A percentile compares a stretch with the other conserved stretches of the same genome.
Conservation (phyloP, 345 rosid genomes). For the Eucalyptus rudis region DNA sequence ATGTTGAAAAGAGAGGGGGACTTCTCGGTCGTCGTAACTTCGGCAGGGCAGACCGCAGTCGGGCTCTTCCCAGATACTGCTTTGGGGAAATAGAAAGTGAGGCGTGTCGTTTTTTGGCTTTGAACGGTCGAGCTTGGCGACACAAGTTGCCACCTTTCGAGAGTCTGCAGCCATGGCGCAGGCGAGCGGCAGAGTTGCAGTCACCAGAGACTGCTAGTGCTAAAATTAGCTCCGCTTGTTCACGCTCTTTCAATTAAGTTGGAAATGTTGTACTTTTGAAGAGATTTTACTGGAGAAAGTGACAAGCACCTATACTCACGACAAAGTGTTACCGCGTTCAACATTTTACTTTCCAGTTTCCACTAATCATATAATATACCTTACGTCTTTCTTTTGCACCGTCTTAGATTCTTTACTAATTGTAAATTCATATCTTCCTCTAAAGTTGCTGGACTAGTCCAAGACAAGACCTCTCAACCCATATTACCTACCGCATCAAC, state of each 20-base stretch:
- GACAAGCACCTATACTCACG: not conserved
- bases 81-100: not conserved
- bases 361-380: not conserved
- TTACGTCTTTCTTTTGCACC: not conserved
- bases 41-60: not conserved
- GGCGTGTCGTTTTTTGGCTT: not conserved
- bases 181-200: too few relatives aligned
- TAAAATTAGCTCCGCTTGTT: not conserved
- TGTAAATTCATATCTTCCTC: not conserved
- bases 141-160: not conserved
- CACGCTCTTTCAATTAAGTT: not conserved
- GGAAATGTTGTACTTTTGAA: not conserved
- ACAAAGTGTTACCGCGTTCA: not conserved
- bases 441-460: not conserved
- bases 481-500: not conserved
- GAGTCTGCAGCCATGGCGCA: not conserved
- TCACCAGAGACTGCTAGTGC: not conserved
- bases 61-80: not conserved
- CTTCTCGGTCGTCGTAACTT: not conserved
- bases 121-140: not conserved
- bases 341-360: not conserved
- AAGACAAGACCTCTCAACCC: not conserved
- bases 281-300: not conserved
- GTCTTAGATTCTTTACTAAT: not conserved
- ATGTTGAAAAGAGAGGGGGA: not conserved